These are phyloP conservation scores for Apodospora peruviana DNA, from an alignment of 495 filamentous ascomycete species.

Conservation along the genomic window DNA sequence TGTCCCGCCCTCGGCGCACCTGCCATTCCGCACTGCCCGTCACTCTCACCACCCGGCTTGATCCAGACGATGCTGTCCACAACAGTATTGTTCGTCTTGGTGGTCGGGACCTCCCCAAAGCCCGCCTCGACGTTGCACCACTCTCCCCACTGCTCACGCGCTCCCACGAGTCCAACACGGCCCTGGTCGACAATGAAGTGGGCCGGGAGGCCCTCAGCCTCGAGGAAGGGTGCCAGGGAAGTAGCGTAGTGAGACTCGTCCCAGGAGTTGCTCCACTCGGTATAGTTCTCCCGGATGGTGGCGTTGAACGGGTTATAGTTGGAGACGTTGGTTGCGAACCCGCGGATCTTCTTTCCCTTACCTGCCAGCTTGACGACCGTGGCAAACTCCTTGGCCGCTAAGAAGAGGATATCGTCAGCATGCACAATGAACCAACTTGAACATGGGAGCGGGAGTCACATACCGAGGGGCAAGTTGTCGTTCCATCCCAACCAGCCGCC, in stretches of 20 bases:
- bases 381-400: slow-evolving; percentile 55
- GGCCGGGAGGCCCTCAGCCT: slow-evolving; percentile 51
- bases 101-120: slow-evolving; percentile 59
- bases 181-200: slow-evolving; percentile 56
- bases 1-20: slow-evolving; percentile 62
- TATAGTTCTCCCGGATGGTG: slow-evolving; percentile 35
- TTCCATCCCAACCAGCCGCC: slow-evolving; percentile 75
- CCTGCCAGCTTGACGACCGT: slow-evolving; percentile 53
- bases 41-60: slow-evolving; percentile 72
- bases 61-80: slow-evolving; percentile 74
- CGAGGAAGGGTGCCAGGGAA: slow-evolving; percentile 55
- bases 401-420: background rate
- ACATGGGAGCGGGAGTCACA: background rate
- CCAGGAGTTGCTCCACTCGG: slow-evolving; percentile 37
- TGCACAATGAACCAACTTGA: background rate
- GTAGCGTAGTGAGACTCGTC: slow-evolving; percentile 66
- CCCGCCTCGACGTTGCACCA: slow-evolving; percentile 75
- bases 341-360: slow-evolving; percentile 45
- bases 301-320: slow-evolving; percentile 66
- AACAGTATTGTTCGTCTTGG: slow-evolving; percentile 52
- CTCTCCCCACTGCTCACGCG: slow-evolving; percentile 59
- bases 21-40: slow-evolving; percentile 59
- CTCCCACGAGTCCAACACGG: slow-evolving; percentile 45
- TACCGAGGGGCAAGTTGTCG: slow-evolving; percentile 49
- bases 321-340: slow-evolving; percentile 70